Base-by-base conservation (phyloP, 257 asterid genomes). In the Nicotiana otophora region DNA sequence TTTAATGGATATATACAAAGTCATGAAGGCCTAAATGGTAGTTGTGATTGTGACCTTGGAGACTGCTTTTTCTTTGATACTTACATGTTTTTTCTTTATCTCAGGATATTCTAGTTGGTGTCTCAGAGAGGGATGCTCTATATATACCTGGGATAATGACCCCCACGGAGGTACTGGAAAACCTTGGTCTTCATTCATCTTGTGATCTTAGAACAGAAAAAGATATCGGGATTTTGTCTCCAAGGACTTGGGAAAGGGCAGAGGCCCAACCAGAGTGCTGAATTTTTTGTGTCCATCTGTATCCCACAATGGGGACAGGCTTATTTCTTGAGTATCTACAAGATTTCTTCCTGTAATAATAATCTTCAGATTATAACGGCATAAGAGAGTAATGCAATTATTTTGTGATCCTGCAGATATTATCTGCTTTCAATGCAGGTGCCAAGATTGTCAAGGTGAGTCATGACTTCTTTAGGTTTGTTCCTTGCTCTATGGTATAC, bases 101-200 rank as follows among this genome's bases (percentile, higher is more conserved):
- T 62, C 91, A 94, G 97, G 98, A 85, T 31, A 87, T 94, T 84
- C 84, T 91, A 12, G 89, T 88, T 70, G 91, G 90, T 77, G 92
- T 87, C 88, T 83, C 89, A 3, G 86, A 83, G 54, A 84, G 84
- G 63, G 88, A 90, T 67, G 92, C 91, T 85, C 84, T 93, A 28
- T 94, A 91, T 81, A 89, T 94, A 88, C 98, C 97, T 79, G 98
- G 98, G n/a, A 97, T 87, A 55, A 91, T 90, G 94, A 94, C 98
- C 54, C 97, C 98, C 28, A 91, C 97, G 11, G 98, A 94, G 95
- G 97, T 92, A 83, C 1, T 26, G 82, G 68, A 60, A 48, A 8
- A 80, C 14, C 72, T 42, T 42, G 36, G 26, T 0, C 30, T 80
- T 80, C 75, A 58, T 80, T 80, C 82, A 16, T 80, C 58, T 62